Base-by-base conservation (phyloP, 2,329 filamentous ascomycete species). In the Chaetomiaceae sp. region DNA sequence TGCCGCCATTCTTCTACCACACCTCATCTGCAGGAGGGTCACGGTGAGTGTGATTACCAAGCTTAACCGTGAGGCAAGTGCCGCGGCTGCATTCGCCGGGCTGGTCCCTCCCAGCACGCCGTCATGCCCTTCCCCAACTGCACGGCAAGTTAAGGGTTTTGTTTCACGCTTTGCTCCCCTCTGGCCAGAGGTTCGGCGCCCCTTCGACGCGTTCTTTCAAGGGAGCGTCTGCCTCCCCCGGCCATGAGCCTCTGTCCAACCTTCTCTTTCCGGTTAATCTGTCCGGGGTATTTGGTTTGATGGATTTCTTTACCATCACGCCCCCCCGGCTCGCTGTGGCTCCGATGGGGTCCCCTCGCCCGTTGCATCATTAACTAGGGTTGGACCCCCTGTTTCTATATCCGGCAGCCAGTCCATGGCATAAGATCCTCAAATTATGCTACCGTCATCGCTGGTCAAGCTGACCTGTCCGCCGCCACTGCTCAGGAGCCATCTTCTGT, bases 341-440 rank as follows among this genome's bases (percentile, higher is more conserved):
- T 62, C 58, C 62, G 56, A 60, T 58, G 50, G 49, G 29, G 29
- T 7, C 29, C 37, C 54, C 57, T 52, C 54, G 22, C 42, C 38
- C 59, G 58, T 60, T 62, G 59, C 67, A 70, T 70, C 68, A 68
- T 67, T 57, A 59, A 32, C 59, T 62, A 60, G 60, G 58, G 60
- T 65, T 61, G 62, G 60, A 61, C 61, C 66, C n/a, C 62, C 64
- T 66, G 67, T 69, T 73, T 72, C 71, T 73, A 74, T 72, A 74
- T 73, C 68, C 65, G 67, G 70, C 63, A 70, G 64, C 64, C 61
- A 63, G 60, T 62, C 67, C 67, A 72, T 72, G 69, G 71, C 73
- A 76, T 77, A 76, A 76, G 71, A 75, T 74, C 69, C 65, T 67
- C 73, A 73, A 75, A 74, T 76, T 76, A 75, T 76, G 68, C 72